A percentile compares a stretch with the other conserved stretches of the same genome.
Conservation (phyloP, 2,329 filamentous ascomycete species). For the Neopestalotiopsis sp. region DNA sequence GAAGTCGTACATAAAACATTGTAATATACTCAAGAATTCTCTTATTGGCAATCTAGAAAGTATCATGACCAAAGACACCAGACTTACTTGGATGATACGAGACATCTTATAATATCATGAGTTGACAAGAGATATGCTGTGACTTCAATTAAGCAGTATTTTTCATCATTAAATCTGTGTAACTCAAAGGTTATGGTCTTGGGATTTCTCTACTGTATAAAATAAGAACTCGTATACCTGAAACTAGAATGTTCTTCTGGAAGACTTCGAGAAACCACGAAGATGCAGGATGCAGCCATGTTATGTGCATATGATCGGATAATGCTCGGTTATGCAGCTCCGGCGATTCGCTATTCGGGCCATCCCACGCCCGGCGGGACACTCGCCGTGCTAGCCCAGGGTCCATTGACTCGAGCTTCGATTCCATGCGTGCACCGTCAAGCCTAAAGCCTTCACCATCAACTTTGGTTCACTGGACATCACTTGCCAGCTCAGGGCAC, state of each 20-base stretch:
- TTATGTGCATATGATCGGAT: conserved; percentile 10
- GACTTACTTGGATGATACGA: too few relatives aligned
- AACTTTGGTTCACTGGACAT: not conserved
- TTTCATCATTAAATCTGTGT: too few relatives aligned
- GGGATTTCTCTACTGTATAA: too few relatives aligned
- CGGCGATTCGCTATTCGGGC: conserved; percentile 6
- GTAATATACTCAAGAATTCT: not conserved
- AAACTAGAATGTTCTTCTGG: not conserved
- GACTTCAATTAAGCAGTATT: too few relatives aligned
- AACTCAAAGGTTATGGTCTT: too few relatives aligned
- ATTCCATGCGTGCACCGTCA: not conserved
- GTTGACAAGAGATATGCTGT: too few relatives aligned
- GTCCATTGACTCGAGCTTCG: conserved; percentile 1
- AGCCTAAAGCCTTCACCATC: not conserved
- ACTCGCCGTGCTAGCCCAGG: not conserved
- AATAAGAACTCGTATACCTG: not conserved
- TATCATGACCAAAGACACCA: too few relatives aligned
- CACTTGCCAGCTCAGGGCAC: not conserved
- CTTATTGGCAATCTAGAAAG: too few relatives aligned
- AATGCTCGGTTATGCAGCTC: conserved; percentile 11
- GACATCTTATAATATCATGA: too few relatives aligned
- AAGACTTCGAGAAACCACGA: not conserved
- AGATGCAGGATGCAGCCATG: not conserved
- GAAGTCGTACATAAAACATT: not conserved
- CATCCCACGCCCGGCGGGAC: conserved; percentile 14